Evolutionary conservation across 2,329 filamentous ascomycete species (phyloP), one percentile per base, ranked within the genome.

Genomic region (Diaporthe destruens): DNA sequence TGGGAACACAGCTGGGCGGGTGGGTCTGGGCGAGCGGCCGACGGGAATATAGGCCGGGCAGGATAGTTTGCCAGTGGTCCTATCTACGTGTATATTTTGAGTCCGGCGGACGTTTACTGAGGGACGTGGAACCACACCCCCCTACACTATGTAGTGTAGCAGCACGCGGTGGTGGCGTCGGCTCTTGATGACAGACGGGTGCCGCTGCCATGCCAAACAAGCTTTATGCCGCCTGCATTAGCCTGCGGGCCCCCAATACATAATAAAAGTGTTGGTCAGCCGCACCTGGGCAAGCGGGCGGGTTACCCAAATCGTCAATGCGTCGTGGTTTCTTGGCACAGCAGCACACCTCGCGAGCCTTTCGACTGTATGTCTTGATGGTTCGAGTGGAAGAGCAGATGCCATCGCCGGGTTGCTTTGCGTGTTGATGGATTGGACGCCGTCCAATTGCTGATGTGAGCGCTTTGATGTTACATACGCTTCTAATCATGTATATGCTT

Each of bases 401-500:
- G 47, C n/a, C 16, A 66, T 66, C 32, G 18, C 14, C n/a, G 23
- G 20, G n/a, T 12, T 32, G 29, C 29, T 4, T 16, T 66, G 23
- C 39, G 25, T 9, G 36, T 42, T 20, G 20, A n/a, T 2, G n/a
- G 44, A 8, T 49, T 20, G n/a, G n/a, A n/a, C n/a, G n/a, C n/a
- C n/a, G n/a, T n/a, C 23, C 32, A 53, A 66, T 29, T 53, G 61
- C 61, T 66, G 29, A 66, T 53, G 61, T 66, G 61, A 66, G 44
- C 44, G 2, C 42, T 49, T 14, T 18, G 0, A 11, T 23, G n/a
- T n/a, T n/a, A n/a, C n/a, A 25, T n/a, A 25, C 44, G 23, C 56
- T 59, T 59, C 56, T n/a, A n/a, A n/a, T n/a, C n/a, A n/a, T n/a
- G n/a, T n/a, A n/a, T n/a, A n/a, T n/a, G n/a, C n/a, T n/a, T n/a